Conservation (phyloP, 768 basidiomycete species). For the Amanita rubescens region DNA sequence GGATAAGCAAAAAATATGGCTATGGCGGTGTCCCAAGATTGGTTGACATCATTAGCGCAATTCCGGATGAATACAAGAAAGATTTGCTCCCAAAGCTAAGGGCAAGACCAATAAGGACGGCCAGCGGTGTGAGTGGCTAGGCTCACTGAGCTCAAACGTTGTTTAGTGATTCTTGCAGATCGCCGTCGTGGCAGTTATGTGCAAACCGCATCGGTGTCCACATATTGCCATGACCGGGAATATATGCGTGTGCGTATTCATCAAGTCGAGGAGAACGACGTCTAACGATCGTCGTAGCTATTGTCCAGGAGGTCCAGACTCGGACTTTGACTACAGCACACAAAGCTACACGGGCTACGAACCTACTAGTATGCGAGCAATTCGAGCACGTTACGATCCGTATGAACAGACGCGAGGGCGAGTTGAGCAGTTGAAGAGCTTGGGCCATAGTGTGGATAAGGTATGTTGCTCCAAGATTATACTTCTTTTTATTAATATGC, state of each 20-base stretch:
- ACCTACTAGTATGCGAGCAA: slow-evolving; percentile 98
- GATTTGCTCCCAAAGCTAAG: slow-evolving; percentile 82
- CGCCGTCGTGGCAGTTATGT: slow-evolving; percentile 99
- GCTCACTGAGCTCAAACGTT: background rate
- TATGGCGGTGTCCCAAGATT: slow-evolving; percentile 85
- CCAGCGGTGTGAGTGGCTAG: slow-evolving; percentile 72
- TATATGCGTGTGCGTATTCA: slow-evolving; percentile 80
- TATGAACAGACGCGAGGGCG: slow-evolving; percentile 95
- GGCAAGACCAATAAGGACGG: slow-evolving; percentile 92
- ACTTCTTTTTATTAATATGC: background rate
- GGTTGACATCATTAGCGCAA: slow-evolving; percentile 97
- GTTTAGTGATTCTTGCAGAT: slow-evolving; percentile 44
- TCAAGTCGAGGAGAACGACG: background rate
- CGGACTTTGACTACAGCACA: slow-evolving; percentile 99
- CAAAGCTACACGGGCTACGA: slow-evolving; percentile 94
- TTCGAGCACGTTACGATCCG: slow-evolving; percentile 89
- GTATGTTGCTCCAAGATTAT: slow-evolving; percentile 29
- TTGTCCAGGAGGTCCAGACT: slow-evolving; percentile 98
- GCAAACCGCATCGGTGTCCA: slow-evolving; percentile 98
- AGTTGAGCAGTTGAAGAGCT: slow-evolving; percentile 88
- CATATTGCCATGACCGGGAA: slow-evolving; percentile 99
- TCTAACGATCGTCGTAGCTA: slow-evolving; percentile 43
- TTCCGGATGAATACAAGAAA: slow-evolving; percentile 96
- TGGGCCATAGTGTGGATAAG: slow-evolving; percentile 98
- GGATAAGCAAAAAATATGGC: slow-evolving; percentile 85